Conservation (phyloP, 768 basidiomycete genomes). For the Boletus pseudopeckii region DNA sequence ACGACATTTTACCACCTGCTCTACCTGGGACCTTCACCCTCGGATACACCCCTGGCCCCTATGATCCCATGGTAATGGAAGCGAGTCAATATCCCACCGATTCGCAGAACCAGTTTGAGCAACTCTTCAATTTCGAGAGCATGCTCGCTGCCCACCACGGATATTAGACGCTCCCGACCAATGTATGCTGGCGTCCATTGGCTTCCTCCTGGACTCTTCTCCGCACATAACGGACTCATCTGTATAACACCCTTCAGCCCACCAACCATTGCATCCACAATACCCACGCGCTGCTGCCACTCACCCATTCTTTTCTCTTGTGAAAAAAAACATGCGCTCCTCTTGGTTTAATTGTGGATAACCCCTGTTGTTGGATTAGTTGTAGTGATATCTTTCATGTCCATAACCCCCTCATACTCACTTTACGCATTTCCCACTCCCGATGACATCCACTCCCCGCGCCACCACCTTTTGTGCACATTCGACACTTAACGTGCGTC, state of each 20-base stretch:
- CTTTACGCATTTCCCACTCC: conserved; percentile 15
- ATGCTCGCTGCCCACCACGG: conserved; percentile 33
- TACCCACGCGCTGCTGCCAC: conserved; percentile 31
- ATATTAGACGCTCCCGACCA: conserved; percentile 30
- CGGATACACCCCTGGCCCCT: conserved; percentile 22
- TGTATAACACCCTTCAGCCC: conserved; percentile 29
- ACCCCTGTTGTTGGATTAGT: conserved; percentile 34
- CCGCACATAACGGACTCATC: conserved; percentile 26
- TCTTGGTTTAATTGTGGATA: conserved; percentile 36
- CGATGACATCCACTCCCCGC: conserved; percentile 6
- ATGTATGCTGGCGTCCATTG: conserved; percentile 38
- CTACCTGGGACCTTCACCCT: conserved; percentile 16
- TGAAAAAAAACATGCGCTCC: conserved; percentile 14
- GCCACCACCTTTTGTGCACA: background rate
- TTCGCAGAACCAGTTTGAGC: conserved; percentile 33
- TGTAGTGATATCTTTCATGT: conserved; percentile 34
- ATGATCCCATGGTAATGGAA: conserved; percentile 28
- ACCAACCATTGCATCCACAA: conserved; percentile 26
- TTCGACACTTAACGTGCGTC: conserved; percentile 19
- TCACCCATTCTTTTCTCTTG: conserved; percentile 8
- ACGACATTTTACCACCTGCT: conserved; percentile 15
- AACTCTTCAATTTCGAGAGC: conserved; percentile 36
- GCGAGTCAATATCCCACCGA: conserved; percentile 31
- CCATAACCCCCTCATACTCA: conserved; percentile 26
- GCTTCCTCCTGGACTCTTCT: conserved; percentile 26